Percentiles rank a stretch among this genome's conserved stretches.
These are phyloP conservation scores for Curvularia verruculosa DNA, from an alignment of 2,329 filamentous ascomycete genomes.

Conservation along the genomic window DNA sequence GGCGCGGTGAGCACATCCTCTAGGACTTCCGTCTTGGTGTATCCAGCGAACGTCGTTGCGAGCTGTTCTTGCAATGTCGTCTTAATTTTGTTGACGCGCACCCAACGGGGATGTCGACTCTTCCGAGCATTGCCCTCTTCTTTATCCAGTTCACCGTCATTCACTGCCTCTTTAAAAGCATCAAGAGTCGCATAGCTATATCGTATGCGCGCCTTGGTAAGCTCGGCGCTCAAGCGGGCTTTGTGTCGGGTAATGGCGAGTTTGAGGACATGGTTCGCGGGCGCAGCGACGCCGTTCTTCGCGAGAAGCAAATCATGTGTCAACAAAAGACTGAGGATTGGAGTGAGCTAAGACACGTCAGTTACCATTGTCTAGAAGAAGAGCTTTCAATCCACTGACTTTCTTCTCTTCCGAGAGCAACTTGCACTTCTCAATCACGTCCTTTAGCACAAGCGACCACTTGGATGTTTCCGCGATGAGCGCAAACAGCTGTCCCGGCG, in stretches of 20 bases:
- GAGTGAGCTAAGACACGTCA: slow-evolving; percentile 68
- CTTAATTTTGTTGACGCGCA: slow-evolving; percentile 82
- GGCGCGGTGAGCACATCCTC: slow-evolving; percentile 59
- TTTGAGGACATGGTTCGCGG: slow-evolving; percentile 77
- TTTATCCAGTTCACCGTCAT: slow-evolving; percentile 46
- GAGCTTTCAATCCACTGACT: slow-evolving; percentile 55
- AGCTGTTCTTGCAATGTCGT: slow-evolving; percentile 74
- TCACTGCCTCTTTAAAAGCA: slow-evolving; percentile 66
- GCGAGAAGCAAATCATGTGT: slow-evolving; percentile 84
- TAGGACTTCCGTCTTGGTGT: slow-evolving; percentile 63
- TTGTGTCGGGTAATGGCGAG: slow-evolving; percentile 80
- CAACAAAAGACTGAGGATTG: slow-evolving; percentile 78
- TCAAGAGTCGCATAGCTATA: slow-evolving; percentile 72
- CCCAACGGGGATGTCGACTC: slow-evolving; percentile 80
- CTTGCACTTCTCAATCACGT: slow-evolving; percentile 83
- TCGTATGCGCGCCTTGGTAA: slow-evolving; percentile 78
- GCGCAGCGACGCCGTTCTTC: slow-evolving; percentile 81
- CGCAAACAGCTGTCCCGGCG: slow-evolving; percentile 83
- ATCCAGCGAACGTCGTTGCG: slow-evolving; percentile 73
- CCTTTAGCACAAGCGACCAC: slow-evolving; percentile 85
- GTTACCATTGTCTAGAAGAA: not conserved
- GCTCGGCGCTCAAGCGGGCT: slow-evolving; percentile 77
- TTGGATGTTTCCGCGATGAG: slow-evolving; percentile 85
- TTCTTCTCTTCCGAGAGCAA: slow-evolving; percentile 82
- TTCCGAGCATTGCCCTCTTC: slow-evolving; percentile 51